Percentiles rank a stretch among this genome's conserved stretches.
Evolutionary conservation across 192 early-diverging fungal genomes (phyloP).

Genomic region (Diversispora epigaea): DNA sequence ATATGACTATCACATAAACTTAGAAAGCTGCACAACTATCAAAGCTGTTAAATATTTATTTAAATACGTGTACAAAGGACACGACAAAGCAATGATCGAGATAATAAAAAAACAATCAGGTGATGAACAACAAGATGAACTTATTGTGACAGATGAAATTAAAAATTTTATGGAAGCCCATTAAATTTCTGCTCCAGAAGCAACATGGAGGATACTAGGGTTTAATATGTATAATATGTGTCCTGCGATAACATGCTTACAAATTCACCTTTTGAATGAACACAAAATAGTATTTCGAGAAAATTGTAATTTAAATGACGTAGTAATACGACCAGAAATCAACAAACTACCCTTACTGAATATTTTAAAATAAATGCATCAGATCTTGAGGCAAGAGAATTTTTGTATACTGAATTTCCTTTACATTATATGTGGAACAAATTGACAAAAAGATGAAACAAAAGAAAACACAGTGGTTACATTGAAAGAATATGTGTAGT

Average conservation of each 20-base stretch:
- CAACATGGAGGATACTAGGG: constrained; percentile 33
- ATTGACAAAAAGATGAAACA: neutral
- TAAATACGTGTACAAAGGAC: constrained; percentile 44
- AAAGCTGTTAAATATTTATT: constrained; percentile 41
- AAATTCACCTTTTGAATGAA: neutral
- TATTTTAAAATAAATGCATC: constrained; percentile 26
- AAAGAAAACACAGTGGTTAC: neutral
- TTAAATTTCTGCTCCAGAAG: constrained; percentile 37
- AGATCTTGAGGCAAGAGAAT: neutral
- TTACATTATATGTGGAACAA: neutral
- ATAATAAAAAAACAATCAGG: neutral
- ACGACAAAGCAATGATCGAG: constrained; percentile 26
- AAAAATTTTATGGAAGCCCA: constrained; percentile 8
- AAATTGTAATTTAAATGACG: neutral
- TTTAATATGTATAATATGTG: constrained; percentile 31
- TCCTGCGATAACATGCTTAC: constrained; percentile 10
- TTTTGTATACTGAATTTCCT: constrained; percentile 26
- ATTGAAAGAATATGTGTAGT: neutral
- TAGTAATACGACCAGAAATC: constrained; percentile 12
- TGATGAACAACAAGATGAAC: neutral
- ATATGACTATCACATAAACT: constrained; percentile 43
- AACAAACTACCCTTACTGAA: constrained; percentile 22
- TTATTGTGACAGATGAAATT: neutral
- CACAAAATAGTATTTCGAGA: neutral
- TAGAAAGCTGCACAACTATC: constrained; percentile 36